Evolutionary conservation across 2,329 filamentous ascomycete genomes (phyloP).

Genomic region (Aspergillus brasiliensis): DNA sequence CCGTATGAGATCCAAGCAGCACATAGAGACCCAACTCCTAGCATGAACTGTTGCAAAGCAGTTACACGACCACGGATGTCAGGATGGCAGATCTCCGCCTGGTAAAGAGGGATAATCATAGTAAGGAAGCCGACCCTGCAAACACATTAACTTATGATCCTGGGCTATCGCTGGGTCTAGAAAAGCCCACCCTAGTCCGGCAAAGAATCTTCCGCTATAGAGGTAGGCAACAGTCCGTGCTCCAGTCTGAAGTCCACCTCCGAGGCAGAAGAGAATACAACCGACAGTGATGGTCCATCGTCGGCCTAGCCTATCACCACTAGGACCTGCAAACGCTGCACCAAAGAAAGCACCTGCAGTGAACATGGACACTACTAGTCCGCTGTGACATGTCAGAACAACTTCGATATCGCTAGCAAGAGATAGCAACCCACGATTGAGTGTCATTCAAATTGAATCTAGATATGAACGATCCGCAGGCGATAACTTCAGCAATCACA

Average conservation of each 20-base stretch:
- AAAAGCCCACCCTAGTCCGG: conserved; percentile 53
- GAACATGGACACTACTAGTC: conserved; percentile 75
- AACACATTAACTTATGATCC: conserved; percentile 42
- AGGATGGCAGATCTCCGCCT: conserved; percentile 77
- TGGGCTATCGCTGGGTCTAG: neutral
- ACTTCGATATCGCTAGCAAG: neutral
- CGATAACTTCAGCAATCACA: conserved; percentile 61
- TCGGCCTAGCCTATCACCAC: conserved; percentile 67
- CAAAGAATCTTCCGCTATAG: conserved; percentile 69
- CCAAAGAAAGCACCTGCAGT: conserved; percentile 75
- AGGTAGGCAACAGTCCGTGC: conserved; percentile 63
- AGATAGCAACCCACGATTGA: conserved; percentile 29
- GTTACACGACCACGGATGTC: conserved; percentile 75
- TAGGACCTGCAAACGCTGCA: conserved; percentile 63
- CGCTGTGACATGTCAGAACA: conserved; percentile 43
- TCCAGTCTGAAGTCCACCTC: conserved; percentile 72
- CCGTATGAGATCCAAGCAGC: conserved; percentile 76
- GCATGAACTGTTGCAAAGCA: conserved; percentile 78
- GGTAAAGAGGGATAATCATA: conserved; percentile 72
- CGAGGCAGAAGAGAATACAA: conserved; percentile 70
- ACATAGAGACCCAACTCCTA: conserved; percentile 72
- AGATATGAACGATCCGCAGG: conserved; percentile 36
- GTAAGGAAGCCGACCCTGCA: conserved; percentile 60
- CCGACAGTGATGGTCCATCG: conserved; percentile 72
- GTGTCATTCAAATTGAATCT: conserved; percentile 37